Base-by-base conservation (phyloP, 2,329 filamentous ascomycete genomes). In the Epichloe brachyelytri region DNA sequence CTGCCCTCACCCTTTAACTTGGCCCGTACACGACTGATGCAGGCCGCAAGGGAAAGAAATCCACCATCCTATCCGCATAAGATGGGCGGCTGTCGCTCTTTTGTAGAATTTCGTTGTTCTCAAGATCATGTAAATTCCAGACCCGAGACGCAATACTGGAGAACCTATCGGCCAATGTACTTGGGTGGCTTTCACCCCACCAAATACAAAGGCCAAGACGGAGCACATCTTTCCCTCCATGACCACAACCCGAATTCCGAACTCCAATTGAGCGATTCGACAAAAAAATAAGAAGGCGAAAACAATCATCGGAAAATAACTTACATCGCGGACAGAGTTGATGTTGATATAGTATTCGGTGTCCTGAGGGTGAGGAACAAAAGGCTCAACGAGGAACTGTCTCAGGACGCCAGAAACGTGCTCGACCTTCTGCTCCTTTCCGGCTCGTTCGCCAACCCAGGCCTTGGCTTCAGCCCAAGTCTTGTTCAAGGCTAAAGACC, bases 321-420 rank as follows among this genome's bases (percentile, higher is more conserved):
- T 83, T 83, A 97, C 93, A 84, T 97, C 93, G 78, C 93, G 87
- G 66, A 95, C 90, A 57, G 93, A 97, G 82, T 96, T 93, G 78
- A 98, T 98, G 83, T 96, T 96, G 78, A 98, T 95, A 76, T 98
- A 98, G 78, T 97, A 97, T 75, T 98, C 93, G 58, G 91, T 96
- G 70, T 89, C 85, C 63, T 89, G 80, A 58, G 90, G 86, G 74
- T 98, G 93, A 64, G 91, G 93, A 56, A 97, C 90, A 67, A 98
- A 97, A 49, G 93, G 93, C 82, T 98, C 93, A 61, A 98, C 90
- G 59, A 98, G 79, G 80, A 98, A 98, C 65, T 94, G 87, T 70
- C 90, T 85, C 68, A 98, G 79, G 58, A 86, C 81, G 69, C 93
- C 93, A 57, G 86, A 81, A 60, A 89, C 84, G 62, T 86, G 85